Evolutionary conservation across 1,284 basidiomycete genomes (phyloP), one percentile per base, ranked within the genome.

Genomic region (Limonomyces culmigenus): DNA sequence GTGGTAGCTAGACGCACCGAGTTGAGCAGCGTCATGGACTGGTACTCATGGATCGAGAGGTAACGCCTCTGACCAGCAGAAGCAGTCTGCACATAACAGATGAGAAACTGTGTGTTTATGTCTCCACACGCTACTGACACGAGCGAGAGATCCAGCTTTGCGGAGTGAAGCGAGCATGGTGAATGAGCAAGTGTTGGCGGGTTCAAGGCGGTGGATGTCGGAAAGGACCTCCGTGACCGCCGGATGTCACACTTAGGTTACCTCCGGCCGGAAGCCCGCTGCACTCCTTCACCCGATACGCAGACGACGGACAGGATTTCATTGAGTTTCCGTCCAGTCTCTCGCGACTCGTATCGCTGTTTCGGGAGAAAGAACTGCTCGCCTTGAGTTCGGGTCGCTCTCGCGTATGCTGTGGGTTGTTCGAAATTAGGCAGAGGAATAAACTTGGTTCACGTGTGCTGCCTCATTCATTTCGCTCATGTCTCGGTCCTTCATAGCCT

Each of bases 41-140:
- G 89, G 64, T 97, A 89, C 65, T 99, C 93, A 63, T 99, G 93
- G 52, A 99, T 93, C 33, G 89, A 95, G 50, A 98, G 74, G 60
- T 81, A 85, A 49, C 93, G 86, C 64, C 70, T 86, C 71, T 93
- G 89, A 54, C 75, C 70, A 49, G 70, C 71, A 70, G 70, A 74
- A 48, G 61, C 66, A 55, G 62, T 59, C 76, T 80, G 42, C 23
- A 19, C n/a, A 18, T 18, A 37, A 45, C 37, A 4, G 21, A 31
- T 32, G 15, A 6, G 11, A 19, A 32, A 15, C 17, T 15, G 30
- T 12, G 32, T 3, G 3, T 38, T 6, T 16, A 42, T 39, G 23
- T 32, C 33, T 25, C 15, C 13, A 21, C 15, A 38, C 21, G 25
- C 27, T 13, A 61, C 74, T 41, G 60, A 72, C 75, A 47, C 75